Evolutionary conservation across 495 filamentous ascomycete genomes (phyloP).

Genomic region (Lepraria neglecta): DNA sequence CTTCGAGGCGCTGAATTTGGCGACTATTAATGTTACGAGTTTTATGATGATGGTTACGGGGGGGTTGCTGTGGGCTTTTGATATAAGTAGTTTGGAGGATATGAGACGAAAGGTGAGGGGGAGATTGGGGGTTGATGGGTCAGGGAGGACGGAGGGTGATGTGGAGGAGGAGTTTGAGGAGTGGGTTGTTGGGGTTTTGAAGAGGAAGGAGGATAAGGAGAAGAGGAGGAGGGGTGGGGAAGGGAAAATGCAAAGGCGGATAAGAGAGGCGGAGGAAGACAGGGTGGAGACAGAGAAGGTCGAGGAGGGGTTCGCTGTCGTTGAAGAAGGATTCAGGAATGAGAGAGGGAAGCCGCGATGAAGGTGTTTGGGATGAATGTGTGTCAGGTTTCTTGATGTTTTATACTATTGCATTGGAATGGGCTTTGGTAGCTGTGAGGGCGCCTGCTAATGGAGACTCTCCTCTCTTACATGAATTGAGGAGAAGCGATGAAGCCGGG

Average conservation of each 20-base stretch:
- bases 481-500: no score
- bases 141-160: conserved; percentile 42
- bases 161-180: conserved; percentile 52
- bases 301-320: background rate
- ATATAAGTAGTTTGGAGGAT: conserved; percentile 66
- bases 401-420: no score
- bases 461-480: no score
- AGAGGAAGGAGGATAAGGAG: conserved; percentile 45
- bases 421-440: no score
- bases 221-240: conserved; percentile 33
- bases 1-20: conserved; percentile 71
- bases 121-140: conserved; percentile 41
- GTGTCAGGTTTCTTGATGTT: no score
- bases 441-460: no score
- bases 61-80: conserved; percentile 60
- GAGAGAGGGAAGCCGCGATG: conserved; percentile 16
- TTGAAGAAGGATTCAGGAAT: background rate
- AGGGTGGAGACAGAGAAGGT: conserved; percentile 13
- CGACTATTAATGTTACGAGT: conserved; percentile 70
- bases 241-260: conserved; percentile 13
- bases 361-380: background rate
- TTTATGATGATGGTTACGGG: conserved; percentile 63
- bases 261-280: conserved; percentile 10
- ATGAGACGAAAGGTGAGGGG: conserved; percentile 49
- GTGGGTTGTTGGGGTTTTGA: conserved; percentile 60